phyloP scores from a whole-genome alignment of 768 basidiomycete genomes.

The Amanita polypyramis region DNA sequence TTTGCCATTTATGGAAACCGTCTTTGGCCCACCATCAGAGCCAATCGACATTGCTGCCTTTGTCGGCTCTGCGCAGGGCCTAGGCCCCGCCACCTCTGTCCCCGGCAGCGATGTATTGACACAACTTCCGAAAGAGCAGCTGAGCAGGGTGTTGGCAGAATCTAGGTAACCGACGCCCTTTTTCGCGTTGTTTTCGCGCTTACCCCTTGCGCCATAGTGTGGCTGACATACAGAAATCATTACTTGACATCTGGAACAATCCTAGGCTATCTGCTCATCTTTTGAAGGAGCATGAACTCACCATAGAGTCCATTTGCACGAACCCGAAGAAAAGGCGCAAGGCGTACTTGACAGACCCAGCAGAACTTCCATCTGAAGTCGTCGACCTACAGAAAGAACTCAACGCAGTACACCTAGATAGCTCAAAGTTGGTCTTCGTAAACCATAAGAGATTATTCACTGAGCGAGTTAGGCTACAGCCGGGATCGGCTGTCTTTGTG shows the following conservation, averaged over 20 bases:
- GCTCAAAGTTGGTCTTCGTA: conserved; percentile 45
- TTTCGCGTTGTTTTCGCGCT: background rate
- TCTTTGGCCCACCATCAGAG: conserved; percentile 58
- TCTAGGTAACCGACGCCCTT: conserved; percentile 26
- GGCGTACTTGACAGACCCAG: conserved; percentile 23
- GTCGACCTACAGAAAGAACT: conserved; percentile 37
- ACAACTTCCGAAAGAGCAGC: conserved; percentile 5
- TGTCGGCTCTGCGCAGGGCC: conserved; percentile 20
- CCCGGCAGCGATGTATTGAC: background rate
- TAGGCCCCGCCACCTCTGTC: conserved; percentile 6
- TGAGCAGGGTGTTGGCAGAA: conserved; percentile 23
- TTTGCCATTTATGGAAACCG: conserved; percentile 28
- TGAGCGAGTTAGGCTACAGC: conserved; percentile 28
- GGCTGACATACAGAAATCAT: conserved; percentile 32
- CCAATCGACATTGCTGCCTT: conserved; percentile 37
- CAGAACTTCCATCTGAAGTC: conserved; percentile 36
- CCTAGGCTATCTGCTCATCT: conserved; percentile 50
- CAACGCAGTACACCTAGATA: conserved; percentile 39
- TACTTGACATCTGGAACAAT: conserved; percentile 40
- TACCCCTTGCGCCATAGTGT: conserved; percentile 26
- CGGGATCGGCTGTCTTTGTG: conserved; percentile 50
- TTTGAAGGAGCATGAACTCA: conserved; percentile 38
- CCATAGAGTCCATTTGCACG: conserved; percentile 23
- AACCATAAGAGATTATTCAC: background rate
- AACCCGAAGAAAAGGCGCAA: conserved; percentile 25